Conservation (phyloP, 2,329 filamentous ascomycete genomes). For the Rhytidhysteron rufulum region DNA sequence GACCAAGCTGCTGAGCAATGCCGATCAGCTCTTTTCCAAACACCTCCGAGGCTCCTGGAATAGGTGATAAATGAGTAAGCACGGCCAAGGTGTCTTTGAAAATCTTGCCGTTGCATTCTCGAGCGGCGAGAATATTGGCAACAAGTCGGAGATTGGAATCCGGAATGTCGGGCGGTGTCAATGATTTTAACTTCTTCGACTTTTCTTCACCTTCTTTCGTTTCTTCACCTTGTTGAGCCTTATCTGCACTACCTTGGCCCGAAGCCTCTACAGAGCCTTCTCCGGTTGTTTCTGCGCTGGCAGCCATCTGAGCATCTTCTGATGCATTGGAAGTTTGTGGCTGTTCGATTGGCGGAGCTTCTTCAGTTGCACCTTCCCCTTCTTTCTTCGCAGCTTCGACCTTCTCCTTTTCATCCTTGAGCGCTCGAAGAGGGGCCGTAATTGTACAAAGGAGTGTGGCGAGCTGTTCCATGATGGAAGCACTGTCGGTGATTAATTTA, state of each 20-base stretch:
- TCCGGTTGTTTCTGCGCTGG: conserved; percentile 26
- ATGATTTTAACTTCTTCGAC: conserved; percentile 57
- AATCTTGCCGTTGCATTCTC: conserved; percentile 95
- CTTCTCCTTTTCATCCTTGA: conserved; percentile 77
- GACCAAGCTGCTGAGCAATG: conserved; percentile 79
- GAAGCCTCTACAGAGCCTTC: conserved; percentile 21
- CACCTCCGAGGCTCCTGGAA: conserved; percentile 81
- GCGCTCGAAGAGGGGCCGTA: conserved; percentile 76
- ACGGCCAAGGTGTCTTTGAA: conserved; percentile 97
- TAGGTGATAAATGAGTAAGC: conserved; percentile 95
- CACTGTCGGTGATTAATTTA: conserved; percentile 94
- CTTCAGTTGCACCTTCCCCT: conserved; percentile 27
- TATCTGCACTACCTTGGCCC: conserved; percentile 14
- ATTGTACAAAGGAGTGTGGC: conserved; percentile 84
- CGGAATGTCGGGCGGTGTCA: conserved; percentile 81
- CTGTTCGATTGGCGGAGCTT: conserved; percentile 12
- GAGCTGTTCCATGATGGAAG: conserved; percentile 91
- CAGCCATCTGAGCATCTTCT: conserved; percentile 34
- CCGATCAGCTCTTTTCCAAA: conserved; percentile 91
- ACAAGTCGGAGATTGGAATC: conserved; percentile 86
- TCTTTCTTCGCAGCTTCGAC: conserved; percentile 46
- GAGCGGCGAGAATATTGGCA: conserved; percentile 93
- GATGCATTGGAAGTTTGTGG: conserved; percentile 2
- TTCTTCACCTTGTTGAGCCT: conserved; percentile 33
- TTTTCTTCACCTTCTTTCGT: conserved; percentile 48